A percentile compares a stretch with the other conserved stretches of the same genome.
Conservation (phyloP, 148 eudicot genomes). For the Rhododendron ferrugineum region DNA sequence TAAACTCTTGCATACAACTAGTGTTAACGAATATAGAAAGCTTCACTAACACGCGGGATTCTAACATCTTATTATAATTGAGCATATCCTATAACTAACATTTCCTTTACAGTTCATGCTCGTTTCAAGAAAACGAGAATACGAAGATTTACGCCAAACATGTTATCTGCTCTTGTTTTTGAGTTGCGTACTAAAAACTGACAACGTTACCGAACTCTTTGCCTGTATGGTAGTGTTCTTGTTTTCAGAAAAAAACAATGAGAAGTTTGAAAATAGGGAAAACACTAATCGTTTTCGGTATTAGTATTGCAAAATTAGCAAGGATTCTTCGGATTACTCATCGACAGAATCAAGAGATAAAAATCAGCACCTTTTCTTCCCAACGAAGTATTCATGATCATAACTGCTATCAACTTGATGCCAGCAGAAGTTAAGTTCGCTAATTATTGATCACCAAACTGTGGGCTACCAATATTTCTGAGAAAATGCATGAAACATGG, state of each 20-base stretch:
- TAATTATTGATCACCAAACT: not conserved
- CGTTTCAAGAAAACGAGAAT: too few species aligned
- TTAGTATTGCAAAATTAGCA: not conserved
- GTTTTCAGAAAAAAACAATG: not conserved
- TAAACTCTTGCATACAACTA: not conserved
- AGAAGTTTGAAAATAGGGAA: not conserved
- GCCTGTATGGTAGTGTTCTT: not conserved
- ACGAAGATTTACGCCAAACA: too few species aligned
- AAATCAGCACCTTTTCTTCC: slow-evolving; percentile 12
- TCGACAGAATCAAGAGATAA: not conserved
- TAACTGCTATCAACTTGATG: slow-evolving; percentile 13
- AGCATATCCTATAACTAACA: too few species aligned
- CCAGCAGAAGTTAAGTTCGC: not conserved
- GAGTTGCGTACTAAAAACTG: too few species aligned
- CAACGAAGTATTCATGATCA: slow-evolving; percentile 21
- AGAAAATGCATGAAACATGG: not conserved
- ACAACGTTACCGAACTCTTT: not conserved
- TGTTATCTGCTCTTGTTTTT: too few species aligned
- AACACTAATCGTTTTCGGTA: not conserved
- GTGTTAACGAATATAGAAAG: not conserved
- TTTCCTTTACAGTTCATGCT: too few species aligned
- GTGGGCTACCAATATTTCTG: not conserved
- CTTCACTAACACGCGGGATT: not conserved
- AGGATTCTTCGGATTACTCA: not conserved
- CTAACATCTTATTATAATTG: too few species aligned